Evolutionary conservation across 257 asterid species (phyloP), one percentile per base, ranked within the genome.

Genomic region (Solanum peruvianum): DNA sequence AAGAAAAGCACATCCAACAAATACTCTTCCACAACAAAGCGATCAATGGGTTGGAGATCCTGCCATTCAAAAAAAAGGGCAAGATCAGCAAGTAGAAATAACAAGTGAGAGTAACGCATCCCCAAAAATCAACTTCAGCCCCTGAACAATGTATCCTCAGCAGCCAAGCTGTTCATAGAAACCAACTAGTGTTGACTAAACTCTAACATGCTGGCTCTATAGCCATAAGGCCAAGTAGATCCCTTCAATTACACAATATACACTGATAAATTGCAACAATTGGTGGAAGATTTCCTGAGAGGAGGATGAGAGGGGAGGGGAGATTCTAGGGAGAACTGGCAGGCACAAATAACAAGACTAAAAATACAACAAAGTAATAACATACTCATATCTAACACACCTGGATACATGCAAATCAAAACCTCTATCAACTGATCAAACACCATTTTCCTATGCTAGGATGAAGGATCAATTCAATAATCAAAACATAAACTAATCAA

Each of bases 11-110:
- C 98, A 76, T 97, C 99, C 95, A 97, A 87, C 89, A 97, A 86
- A 92, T 96, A 97, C 90, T 97, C 99, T 92, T 97, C 99, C 90
- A 94, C 99, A 49, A 97, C 95, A 62, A 94, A 95, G 80, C 98
- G 98, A 90, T 97, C 99, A 62, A 97, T 92, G 72, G 98, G 97
- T 87, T 93, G 98, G 91, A 95, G 87, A 89, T 95, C 98, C 99
- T 97, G 97, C 92, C 70, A 89, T 82, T 52, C 71, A 85, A 84
- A 84, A 77, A 44, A 77, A 87, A 87, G 72, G 84, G 45, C 20
- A 70, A 89, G 44, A 80, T 80, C 66, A 80, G 67, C 27, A 47
- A 80, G 85, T 47, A 80, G 52, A 77, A 80, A 80, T 80, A 80
- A 47, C 64, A 47, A 80, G 67, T 27, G 25, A 80, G 21, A 47